Percentiles rank a stretch among this genome's conserved stretches.
Conservation (phyloP, 208 protist genomes). For the Naegleria fowleri region DNA sequence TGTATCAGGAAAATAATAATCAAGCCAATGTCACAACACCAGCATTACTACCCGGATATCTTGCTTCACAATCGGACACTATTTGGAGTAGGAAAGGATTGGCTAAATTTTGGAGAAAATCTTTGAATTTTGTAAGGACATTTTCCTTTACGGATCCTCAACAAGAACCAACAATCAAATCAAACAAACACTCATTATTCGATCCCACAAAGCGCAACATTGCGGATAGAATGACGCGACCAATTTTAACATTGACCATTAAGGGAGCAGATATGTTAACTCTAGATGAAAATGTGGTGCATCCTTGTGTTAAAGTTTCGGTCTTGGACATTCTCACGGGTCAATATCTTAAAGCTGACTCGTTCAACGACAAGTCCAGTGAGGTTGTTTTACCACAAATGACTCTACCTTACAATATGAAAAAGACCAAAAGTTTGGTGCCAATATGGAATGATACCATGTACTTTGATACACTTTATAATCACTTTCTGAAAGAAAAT, state of each 20-base stretch:
- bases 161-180: neutral
- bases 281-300: neutral
- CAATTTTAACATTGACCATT: neutral
- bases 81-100: neutral
- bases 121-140: neutral
- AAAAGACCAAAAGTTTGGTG: neutral
- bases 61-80: neutral
- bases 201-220: neutral
- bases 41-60: neutral
- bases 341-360: neutral
- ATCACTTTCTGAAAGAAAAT: slow-evolving; percentile 23
- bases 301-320: neutral
- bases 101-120: neutral
- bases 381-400: neutral
- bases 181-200: neutral
- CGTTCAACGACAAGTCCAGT: neutral
- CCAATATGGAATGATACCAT: slow-evolving; percentile 14
- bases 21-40: neutral
- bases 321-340: neutral
- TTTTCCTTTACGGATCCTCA: neutral
- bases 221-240: neutral
- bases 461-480: neutral
- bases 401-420: neutral
- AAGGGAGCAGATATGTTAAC: neutral
- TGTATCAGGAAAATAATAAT: neutral